Base-by-base conservation (phyloP, 2,329 filamentous ascomycete genomes). In the Fusarium sp. region DNA sequence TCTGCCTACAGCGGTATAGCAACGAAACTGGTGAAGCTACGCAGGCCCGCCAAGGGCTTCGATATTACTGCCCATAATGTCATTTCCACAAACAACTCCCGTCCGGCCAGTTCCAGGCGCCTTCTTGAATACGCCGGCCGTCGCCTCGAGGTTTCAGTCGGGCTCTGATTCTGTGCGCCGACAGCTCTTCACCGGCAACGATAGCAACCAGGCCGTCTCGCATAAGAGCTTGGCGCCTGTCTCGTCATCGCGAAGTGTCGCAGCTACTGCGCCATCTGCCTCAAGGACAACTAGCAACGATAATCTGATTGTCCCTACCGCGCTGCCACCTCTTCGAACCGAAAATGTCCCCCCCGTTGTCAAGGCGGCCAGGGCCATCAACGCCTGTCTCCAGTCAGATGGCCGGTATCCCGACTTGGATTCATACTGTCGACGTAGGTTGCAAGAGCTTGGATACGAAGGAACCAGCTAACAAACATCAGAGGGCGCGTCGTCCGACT, bases 401-500 rank as follows among this genome's bases (percentile, higher is more conserved):
- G 90, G 91, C 77, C 90, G 90, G 78, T 99, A 94, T 79, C 95
- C 95, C 11, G 94, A 97, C 72, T 85, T 99, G 23, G 95, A 98
- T 80, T 92, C 90, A 64, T 97, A 97, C 83, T 91, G 97, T 77
- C 90, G 91, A 83, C 94, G 94, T 96, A 86, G 87, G 93, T 88
- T 59, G 31, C 33, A 21, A 29, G 15, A 23, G 33, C 27, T 21
- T 45, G 8, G 10, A 8, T 9, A 25, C n/a, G 21, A 39, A 39
- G 37, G 62, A 35, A 60, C 21, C 19, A 72, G 63, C 80, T 82
- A 65, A 81, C 73, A n/a, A 37, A 38, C 10, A 72, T 62, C 76
- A 97, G 94, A 95, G 84, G 94, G 96, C 72, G 91, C 93, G 73
- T 97, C 95, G 10, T 95, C 93, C 77, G 94, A 97, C 73, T 98